A percentile compares a stretch with the other conserved stretches of the same genome.
Evolutionary conservation across 2,329 filamentous ascomycete species (phyloP).

Genomic region (Pseudogymnoascus sp.): DNA sequence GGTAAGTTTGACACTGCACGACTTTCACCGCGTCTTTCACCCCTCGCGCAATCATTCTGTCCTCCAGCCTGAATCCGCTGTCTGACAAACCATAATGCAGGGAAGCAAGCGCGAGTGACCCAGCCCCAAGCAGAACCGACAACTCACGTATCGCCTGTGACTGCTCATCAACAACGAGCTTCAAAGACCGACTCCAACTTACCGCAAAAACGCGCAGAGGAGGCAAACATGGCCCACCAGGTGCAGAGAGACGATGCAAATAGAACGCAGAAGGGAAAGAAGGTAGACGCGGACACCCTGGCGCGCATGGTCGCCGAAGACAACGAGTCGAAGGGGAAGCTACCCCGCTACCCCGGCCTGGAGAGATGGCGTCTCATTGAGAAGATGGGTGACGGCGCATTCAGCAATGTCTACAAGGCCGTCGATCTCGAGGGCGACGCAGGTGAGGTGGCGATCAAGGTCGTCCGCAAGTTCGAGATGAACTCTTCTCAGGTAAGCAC

Average conservation of each 20-base stretch:
- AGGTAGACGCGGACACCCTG: conserved; percentile 59
- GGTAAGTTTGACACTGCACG: neutral
- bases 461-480: conserved; percentile 98
- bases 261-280: conserved; percentile 43
- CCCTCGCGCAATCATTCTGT: neutral
- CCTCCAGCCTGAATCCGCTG: neutral
- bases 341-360: conserved; percentile 77
- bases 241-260: conserved; percentile 45
- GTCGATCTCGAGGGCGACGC: conserved; percentile 63
- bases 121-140: conserved; percentile 54
- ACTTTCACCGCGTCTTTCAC: neutral
- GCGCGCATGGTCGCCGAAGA: conserved; percentile 88
- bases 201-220: conserved; percentile 22
- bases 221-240: conserved; percentile 47
- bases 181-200: conserved; percentile 53
- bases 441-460: conserved; percentile 91
- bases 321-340: conserved; percentile 74
- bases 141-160: conserved; percentile 37
- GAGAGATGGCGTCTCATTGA: conserved; percentile 81
- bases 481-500: conserved; percentile 92
- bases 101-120: conserved; percentile 79
- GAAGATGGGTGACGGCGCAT: conserved; percentile 98
- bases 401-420: conserved; percentile 96
- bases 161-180: conserved; percentile 55
- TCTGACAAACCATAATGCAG: conserved; percentile 29